Evolutionary conservation across 2,329 filamentous ascomycete species (phyloP), one percentile per base, ranked within the genome.

Genomic region (Hymenoscyphus repandus): DNA sequence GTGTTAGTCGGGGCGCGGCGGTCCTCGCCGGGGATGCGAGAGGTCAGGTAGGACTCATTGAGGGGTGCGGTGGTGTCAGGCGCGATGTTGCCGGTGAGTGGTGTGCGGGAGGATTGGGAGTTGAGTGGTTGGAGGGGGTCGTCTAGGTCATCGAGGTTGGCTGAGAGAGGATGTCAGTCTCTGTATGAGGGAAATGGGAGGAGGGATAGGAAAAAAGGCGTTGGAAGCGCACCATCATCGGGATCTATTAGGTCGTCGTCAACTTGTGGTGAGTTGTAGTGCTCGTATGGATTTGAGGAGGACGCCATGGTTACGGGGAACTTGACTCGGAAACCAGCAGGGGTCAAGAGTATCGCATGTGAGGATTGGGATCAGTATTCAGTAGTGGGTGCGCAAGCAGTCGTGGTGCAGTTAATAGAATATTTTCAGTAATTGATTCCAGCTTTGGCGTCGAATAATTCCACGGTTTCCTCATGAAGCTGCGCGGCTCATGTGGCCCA

Each of bases 1-100:
- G 93, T 99, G 72, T 95, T 95, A 59, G 86, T 83, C 6, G 90
- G 82, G 13, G 93, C 91, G 57, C 86, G 81, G 49, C 93, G 87
- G 73, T 99, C 93, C 70, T 97, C 92, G 59, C 93, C 93, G 2
- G 86, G 86, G 65, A 99, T 95, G 52, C 84, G 83, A 18, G 89
- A 93, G 22, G 90, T 96, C 61, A 96, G 79, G 69, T 92, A 95
- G 64, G 78, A 83, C 67, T 92, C 83, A 62, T 90, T 84, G 52
- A 88, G 76, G 45, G 77, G 66, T 56, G 72, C 67, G 36, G 82
- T 74, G 46, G 64, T 58, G 32, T 78, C 76, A 53, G 74, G 72
- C 51, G 64, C 56, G 66, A 95, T 95, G 72, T 88, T 92, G 69
- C 91, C 90, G 42, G 87, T 86, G 58, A 96, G 76, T 49, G 90